These are phyloP conservation scores for Solanum bukasovii DNA, from an alignment of 257 asterid genomes.

Conservation along the genomic window DNA sequence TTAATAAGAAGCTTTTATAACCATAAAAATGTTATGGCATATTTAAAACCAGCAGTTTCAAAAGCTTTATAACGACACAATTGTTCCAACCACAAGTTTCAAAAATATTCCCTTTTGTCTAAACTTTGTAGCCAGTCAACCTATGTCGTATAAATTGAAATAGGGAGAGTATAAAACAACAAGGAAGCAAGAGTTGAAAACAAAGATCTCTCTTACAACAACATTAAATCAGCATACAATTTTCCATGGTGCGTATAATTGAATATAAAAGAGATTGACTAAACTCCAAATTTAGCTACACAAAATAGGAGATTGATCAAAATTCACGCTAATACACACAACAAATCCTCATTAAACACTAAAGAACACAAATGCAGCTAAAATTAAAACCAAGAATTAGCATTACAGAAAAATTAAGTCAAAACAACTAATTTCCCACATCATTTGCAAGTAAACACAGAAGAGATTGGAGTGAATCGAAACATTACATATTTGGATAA, in stretches of 20 bases:
- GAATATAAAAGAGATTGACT: neutral
- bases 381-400: neutral
- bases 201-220: neutral
- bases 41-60: neutral
- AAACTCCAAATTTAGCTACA: neutral
- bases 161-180: neutral
- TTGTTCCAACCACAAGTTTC: neutral
- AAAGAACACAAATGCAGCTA: neutral
- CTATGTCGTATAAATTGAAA: neutral
- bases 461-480: neutral
- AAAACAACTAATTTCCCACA: neutral
- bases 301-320: neutral
- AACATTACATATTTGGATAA: slow-evolving; percentile 71
- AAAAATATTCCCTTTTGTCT: neutral
- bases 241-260: neutral
- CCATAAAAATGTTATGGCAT: neutral
- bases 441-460: neutral
- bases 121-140: neutral
- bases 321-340: neutral
- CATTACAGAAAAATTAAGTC: neutral
- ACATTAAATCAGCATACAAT: neutral
- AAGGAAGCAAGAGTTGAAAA: neutral
- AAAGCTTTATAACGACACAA: neutral
- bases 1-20: neutral
- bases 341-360: neutral